A percentile compares a stretch with the other conserved stretches of the same genome.
phyloP scores from a whole-genome alignment of 2,329 filamentous ascomycete genomes.

The Ophiostoma ulmi region DNA sequence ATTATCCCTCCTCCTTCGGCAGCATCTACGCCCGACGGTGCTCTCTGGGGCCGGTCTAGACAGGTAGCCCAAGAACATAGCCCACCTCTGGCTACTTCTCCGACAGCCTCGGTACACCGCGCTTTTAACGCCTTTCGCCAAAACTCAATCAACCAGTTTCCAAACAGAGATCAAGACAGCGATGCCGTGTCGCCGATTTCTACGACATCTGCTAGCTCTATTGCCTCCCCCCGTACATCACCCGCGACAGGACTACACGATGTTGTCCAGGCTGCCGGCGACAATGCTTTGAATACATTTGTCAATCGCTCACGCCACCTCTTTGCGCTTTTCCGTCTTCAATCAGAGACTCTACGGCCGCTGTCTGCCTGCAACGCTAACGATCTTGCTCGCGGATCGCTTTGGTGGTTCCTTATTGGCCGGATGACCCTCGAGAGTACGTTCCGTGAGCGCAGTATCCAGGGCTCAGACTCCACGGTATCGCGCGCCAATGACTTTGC shows the following conservation, averaged over 20 bases:
- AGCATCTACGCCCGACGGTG: conserved; percentile 22
- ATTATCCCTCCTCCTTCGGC: conserved; percentile 18
- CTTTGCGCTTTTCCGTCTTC: conserved; percentile 68
- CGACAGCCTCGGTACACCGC: conserved; percentile 30
- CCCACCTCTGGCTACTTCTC: conserved; percentile 35
- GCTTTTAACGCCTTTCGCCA: conserved; percentile 29
- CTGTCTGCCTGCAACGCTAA: conserved; percentile 57
- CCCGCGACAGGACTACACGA: conserved; percentile 36
- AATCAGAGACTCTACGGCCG: conserved; percentile 68
- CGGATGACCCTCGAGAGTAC: conserved; percentile 68
- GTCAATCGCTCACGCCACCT: conserved; percentile 65
- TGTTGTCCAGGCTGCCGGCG: conserved; percentile 38
- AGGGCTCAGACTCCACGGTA: conserved; percentile 42
- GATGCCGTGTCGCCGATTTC: conserved; percentile 16
- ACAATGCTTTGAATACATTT: conserved; percentile 67
- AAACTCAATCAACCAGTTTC: conserved; percentile 29
- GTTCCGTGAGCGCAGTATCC: conserved; percentile 58
- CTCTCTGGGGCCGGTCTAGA: conserved; percentile 23
- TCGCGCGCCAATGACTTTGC: conserved; percentile 48
- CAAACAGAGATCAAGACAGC: conserved; percentile 28
- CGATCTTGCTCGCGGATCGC: conserved; percentile 65
- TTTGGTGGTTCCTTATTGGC: conserved; percentile 89
- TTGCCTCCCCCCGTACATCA: conserved; percentile 16
- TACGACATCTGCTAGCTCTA: conserved; percentile 15
- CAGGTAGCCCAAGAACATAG: conserved; percentile 36